Conservation (phyloP, 192 early-diverging fungal genomes). For the Lunasporangiospora selenospora region DNA sequence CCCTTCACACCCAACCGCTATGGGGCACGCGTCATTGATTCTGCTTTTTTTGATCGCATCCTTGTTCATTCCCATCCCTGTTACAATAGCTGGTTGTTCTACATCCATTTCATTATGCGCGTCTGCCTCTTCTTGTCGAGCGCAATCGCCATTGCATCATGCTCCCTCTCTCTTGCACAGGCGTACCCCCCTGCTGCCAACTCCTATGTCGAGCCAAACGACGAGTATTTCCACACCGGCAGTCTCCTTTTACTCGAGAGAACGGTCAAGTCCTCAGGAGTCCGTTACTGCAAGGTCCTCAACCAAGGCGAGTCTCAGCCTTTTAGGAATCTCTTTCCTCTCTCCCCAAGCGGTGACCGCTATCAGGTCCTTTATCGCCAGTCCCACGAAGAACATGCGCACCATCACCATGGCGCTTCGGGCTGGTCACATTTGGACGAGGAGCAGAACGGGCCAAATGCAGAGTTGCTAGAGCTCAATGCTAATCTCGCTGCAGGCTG, state of each 20-base stretch:
- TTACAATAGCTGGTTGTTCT: no score
- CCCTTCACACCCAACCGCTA: background rate
- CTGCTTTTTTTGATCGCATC: background rate
- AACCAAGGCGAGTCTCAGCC: conserved; percentile 27
- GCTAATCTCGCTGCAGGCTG: conserved; percentile 11
- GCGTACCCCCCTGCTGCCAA: conserved; percentile 1
- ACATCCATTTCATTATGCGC: conserved; percentile 16
- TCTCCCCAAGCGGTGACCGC: conserved; percentile 13
- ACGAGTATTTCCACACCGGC: conserved; percentile 12
- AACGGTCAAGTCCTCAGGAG: background rate
- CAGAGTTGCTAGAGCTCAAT: conserved; percentile 30
- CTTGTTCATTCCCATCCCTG: background rate
- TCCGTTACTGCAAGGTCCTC: conserved; percentile 21
- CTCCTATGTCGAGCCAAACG: conserved; percentile 17
- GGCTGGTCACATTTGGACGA: conserved; percentile 1
- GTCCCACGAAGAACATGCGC: conserved; percentile 18
- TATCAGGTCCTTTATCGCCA: conserved; percentile 16
- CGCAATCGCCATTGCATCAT: conserved; percentile 26
- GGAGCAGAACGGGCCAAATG: background rate
- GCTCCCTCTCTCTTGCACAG: no score
- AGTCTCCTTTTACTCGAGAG: conserved; percentile 26
- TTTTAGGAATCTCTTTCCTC: conserved; percentile 32
- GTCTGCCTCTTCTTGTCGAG: conserved; percentile 37
- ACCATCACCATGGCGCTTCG: conserved; percentile 13
- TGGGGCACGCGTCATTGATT: no score